A percentile compares a stretch with the other conserved stretches of the same genome.
phyloP scores from a whole-genome alignment of 148 eudicot genomes.

The Arbutus unedo region DNA sequence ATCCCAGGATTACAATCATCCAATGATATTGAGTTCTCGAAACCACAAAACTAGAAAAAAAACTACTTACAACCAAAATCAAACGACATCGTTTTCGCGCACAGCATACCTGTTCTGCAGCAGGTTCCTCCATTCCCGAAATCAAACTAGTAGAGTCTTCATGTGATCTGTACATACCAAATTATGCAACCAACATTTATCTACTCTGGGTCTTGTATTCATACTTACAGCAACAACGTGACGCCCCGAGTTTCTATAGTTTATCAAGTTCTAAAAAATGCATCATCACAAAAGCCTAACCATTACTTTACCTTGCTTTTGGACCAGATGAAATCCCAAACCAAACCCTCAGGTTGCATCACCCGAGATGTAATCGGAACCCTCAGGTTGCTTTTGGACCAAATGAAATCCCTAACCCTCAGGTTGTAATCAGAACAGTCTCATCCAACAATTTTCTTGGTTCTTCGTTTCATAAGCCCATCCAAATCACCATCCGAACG shows the following conservation, averaged over 20 bases:
- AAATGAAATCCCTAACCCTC: no score
- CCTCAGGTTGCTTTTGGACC: background rate
- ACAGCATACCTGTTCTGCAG: no score
- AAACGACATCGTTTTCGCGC: no score
- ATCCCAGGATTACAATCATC: background rate
- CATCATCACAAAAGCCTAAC: background rate
- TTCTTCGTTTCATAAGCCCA: constrained; percentile 44
- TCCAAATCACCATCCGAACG: constrained; percentile 49
- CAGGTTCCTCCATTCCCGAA: no score
- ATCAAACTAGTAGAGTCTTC: background rate
- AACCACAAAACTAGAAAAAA: background rate
- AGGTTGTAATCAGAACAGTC: background rate
- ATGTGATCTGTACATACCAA: background rate
- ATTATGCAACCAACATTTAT: background rate
- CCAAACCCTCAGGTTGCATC: background rate
- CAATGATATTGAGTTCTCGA: background rate
- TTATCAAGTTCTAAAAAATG: background rate
- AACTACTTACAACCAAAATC: background rate
- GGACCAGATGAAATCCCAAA: background rate
- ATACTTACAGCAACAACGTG: background rate
- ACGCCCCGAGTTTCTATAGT: background rate
- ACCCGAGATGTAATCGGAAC: no score
- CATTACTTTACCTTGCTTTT: background rate
- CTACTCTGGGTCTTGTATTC: background rate
- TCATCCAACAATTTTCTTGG: constrained; percentile 35